Evolutionary conservation across 2,329 filamentous ascomycete genomes (phyloP), one percentile per base, ranked within the genome.

Genomic region (Arthrinium phaeospermum): DNA sequence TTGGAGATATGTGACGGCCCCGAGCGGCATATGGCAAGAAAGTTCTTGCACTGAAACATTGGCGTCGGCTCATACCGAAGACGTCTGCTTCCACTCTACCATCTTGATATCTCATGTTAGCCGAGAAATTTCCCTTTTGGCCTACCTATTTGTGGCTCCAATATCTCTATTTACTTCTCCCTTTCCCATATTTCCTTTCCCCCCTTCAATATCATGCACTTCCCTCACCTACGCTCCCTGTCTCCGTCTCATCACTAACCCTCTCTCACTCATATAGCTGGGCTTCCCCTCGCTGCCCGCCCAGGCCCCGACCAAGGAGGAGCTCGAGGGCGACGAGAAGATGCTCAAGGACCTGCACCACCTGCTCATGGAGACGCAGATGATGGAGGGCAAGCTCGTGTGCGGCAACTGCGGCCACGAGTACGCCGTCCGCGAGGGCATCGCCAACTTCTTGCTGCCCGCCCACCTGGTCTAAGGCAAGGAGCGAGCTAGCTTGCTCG

Each of bases 351-450:
- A 97, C 77, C 83, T 98, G 79, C 95, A 98, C 82, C 89, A 90
- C 30, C 82, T 98, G 71, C 86, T 98, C 49, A 87, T 98, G 76
- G 94, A 98, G 87, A 99, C 96, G 73, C 93, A 95, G 78, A 93
- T 99, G 73, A 89, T 91, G 49, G 93, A 96, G 83, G 96, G 96
- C 3, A 96, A 94, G 83, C 87, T 99, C 75, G 93, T 95, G 6
- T 99, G 96, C 82, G 95, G 90, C 68, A 93, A 93, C 82, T 99
- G 96, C 81, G 94, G 93, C 68, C 96, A 98, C 81, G 94, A 97
- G 85, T 99, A 98, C 83, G 91, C 91, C 73, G 92, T 99, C 75
- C 95, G 96, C 81, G 96, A 99, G 84, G 96, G 96, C 6, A 98
- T 98, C 82, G 94, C 95, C 73, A 98, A 98, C 83, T 99, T 99